phyloP scores from a whole-genome alignment of 176 grass and related monocot species.

The Oryza rufipogon region DNA sequence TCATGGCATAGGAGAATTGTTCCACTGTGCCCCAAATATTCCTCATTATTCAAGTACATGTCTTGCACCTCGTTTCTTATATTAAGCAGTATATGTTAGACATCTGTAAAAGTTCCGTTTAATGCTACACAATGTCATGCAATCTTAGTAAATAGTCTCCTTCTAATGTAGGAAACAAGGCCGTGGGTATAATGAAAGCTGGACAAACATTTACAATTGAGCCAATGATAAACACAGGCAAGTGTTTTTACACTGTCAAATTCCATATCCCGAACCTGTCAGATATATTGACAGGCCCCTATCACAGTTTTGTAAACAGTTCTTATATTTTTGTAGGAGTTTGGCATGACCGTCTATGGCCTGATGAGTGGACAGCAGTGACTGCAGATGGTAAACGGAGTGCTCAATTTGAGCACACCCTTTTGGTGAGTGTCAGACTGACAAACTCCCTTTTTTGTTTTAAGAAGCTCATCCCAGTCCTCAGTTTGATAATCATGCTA shows the following conservation, averaged over 20 bases:
- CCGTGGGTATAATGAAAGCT: constrained; percentile 98
- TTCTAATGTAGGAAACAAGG: constrained; percentile 86
- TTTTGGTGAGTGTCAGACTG: constrained; percentile 83
- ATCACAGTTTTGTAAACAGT: constrained; percentile 28
- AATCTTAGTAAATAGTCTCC: constrained; percentile 10
- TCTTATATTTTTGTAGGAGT: constrained; percentile 61
- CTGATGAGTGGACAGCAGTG: constrained; percentile 92
- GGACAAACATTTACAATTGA: constrained; percentile 98
- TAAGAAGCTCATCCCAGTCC: background rate
- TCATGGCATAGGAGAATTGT: constrained; percentile 94
- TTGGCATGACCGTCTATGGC: constrained; percentile 90
- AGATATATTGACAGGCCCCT: background rate
- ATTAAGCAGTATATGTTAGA: background rate
- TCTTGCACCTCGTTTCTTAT: constrained; percentile 32
- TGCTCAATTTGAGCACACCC: constrained; percentile 96
- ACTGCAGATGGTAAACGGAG: constrained; percentile 96
- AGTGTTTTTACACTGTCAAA: constrained; percentile 31
- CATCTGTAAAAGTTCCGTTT: background rate
- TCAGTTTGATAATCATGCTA: background rate
- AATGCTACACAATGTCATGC: constrained; percentile 24
- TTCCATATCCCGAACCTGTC: background rate
- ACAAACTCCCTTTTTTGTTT: constrained; percentile 23
- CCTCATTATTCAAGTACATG: constrained; percentile 92
- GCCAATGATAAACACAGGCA: constrained; percentile 98
- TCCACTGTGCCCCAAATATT: constrained; percentile 96